Percentiles rank a stretch among this genome's conserved stretches.
phyloP scores from a whole-genome alignment of 495 filamentous ascomycete species.

The Penicillium odoratum region DNA sequence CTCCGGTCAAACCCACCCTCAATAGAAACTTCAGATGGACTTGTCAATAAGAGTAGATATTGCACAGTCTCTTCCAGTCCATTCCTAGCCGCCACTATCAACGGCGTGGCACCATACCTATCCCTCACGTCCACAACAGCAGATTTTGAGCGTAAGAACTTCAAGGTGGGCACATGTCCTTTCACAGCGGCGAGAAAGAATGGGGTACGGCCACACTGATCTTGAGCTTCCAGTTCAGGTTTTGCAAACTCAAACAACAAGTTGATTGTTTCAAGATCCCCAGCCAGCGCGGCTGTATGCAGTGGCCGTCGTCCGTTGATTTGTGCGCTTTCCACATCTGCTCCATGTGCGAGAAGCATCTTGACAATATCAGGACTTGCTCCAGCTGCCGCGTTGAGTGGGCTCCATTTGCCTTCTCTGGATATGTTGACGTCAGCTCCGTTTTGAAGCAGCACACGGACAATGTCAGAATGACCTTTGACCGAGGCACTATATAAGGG shows the following conservation, averaged over 20 bases:
- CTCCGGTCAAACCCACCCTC: not conserved
- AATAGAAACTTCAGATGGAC: not conserved
- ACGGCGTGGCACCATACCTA: constrained; percentile 5
- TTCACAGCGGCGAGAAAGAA: not conserved
- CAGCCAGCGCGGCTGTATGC: not conserved
- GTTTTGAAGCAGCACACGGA: not conserved
- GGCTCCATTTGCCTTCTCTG: not conserved
- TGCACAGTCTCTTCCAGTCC: constrained; percentile 1
- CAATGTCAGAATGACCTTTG: not conserved
- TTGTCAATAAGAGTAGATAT: not conserved
- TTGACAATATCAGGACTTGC: not conserved
- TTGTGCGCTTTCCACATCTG: not conserved
- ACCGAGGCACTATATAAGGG: not conserved
- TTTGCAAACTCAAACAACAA: not conserved
- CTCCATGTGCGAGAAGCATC: constrained; percentile 1
- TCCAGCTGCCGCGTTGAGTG: not conserved
- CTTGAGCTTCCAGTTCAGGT: not conserved
- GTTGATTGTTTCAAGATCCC: not conserved
- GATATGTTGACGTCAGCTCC: not conserved
- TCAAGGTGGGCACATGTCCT: not conserved
- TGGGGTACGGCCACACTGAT: not conserved
- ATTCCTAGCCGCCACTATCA: not conserved
- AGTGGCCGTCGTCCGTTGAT: not conserved
- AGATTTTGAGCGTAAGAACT: not conserved
- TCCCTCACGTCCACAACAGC: not conserved